Evolutionary conservation across 306 rosid genomes (phyloP).

Genomic region (Vicia faba): DNA sequence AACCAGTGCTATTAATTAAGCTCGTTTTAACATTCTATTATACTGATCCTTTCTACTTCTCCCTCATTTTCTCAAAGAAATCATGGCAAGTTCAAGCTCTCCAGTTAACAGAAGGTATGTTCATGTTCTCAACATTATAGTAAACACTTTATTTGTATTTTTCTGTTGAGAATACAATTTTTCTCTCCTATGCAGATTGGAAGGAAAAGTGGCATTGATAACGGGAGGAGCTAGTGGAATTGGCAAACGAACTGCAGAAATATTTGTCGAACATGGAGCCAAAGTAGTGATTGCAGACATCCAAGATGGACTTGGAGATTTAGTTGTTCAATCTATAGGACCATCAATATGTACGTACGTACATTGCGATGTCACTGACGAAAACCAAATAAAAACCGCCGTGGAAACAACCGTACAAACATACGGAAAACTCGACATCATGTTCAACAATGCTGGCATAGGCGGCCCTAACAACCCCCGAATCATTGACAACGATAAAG

Average conservation of each 20-base stretch:
- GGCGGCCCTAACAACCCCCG: slow-evolving; percentile 46
- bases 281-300: slow-evolving; percentile 66
- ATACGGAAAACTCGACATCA: slow-evolving; percentile 70
- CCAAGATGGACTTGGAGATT: slow-evolving; percentile 67
- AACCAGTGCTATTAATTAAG: background rate
- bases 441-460: slow-evolving; percentile 86
- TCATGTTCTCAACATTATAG: background rate
- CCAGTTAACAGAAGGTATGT: slow-evolving; percentile 47
- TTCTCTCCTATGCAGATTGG: slow-evolving; percentile 49
- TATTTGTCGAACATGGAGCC: slow-evolving; percentile 68
- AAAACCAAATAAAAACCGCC: slow-evolving; percentile 56
- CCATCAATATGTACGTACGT: slow-evolving; percentile 43
- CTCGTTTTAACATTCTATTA: background rate
- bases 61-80: background rate
- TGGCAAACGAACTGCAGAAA: slow-evolving; percentile 63
- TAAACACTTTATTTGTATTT: background rate
- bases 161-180: background rate
- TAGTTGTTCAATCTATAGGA: slow-evolving; percentile 46
- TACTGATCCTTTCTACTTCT: background rate
- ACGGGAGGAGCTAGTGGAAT: slow-evolving; percentile 94
- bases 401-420: slow-evolving; percentile 44
- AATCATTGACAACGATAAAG: slow-evolving; percentile 61
- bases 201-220: slow-evolving; percentile 79
- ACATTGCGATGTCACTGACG: slow-evolving; percentile 76
- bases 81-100: slow-evolving; percentile 47